These are phyloP conservation scores for Peronosclerospora sorghi DNA, from an alignment of 352 stramenopile species.

Conservation along the genomic window DNA sequence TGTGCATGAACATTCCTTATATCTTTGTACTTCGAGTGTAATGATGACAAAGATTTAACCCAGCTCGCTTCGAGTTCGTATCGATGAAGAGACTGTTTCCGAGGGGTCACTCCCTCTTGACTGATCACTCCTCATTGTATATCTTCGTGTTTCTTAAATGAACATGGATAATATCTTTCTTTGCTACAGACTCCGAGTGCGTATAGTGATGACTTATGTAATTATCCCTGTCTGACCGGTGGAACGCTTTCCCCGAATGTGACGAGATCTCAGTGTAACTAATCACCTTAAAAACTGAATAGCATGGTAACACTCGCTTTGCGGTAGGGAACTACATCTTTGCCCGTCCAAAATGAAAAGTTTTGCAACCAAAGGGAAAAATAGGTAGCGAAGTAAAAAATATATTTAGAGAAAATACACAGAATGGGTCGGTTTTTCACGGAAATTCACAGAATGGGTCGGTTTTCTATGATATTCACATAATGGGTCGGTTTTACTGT, in stretches of 20 bases:
- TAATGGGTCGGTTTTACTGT: too few species aligned
- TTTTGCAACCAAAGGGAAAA: too few species aligned
- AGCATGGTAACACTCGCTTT: constrained; percentile 16
- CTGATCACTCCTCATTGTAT: constrained; percentile 55
- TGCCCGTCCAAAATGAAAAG: too few species aligned
- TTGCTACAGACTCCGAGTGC: constrained; percentile 7
- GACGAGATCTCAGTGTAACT: constrained; percentile 87
- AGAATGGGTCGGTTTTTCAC: too few species aligned
- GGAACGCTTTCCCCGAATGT: constrained; percentile 72
- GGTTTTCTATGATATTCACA: too few species aligned
- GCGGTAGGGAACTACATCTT: not conserved
- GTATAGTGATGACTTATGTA: constrained; percentile 77
- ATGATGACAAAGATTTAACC: constrained; percentile 83
- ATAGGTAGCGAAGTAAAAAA: too few species aligned
- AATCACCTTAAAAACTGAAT: constrained; percentile 75
- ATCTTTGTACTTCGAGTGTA: constrained; percentile 37
- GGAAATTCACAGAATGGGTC: too few species aligned
- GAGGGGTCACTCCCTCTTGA: constrained; percentile 84
- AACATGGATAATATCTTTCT: constrained; percentile 1
- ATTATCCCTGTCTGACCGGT: constrained; percentile 85
- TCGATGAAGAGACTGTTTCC: constrained; percentile 84
- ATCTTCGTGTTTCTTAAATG: not conserved
- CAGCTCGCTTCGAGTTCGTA: constrained; percentile 81
- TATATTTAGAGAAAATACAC: too few species aligned
- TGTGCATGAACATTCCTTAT: constrained; percentile 69